Evolutionary conservation across 108 stramenopile species (phyloP), one percentile per base, ranked within the genome.

Genomic region (Craspedostauros australis): DNA sequence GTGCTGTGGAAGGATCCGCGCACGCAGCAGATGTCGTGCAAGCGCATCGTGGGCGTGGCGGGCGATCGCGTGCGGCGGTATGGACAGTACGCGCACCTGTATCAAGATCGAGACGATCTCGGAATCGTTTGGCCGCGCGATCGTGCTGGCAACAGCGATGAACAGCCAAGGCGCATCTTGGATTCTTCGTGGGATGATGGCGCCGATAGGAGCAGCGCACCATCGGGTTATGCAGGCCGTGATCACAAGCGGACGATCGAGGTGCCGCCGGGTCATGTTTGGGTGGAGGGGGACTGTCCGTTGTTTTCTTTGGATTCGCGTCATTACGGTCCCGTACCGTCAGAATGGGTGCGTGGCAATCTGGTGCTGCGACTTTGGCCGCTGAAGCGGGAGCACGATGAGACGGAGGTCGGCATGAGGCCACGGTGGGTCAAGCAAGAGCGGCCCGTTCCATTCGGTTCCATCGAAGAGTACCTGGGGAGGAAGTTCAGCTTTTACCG

Each of bases 201-300:
- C 38, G 20, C 39, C 12, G 2, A 15, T n/a, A 8, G 27, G 24
- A 28, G 4, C 16, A 25, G 9, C 11, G 33, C 45, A 28, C 5
- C 36, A 7, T 19, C 5, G 26, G 46, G 46, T 25, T 43, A 30
- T 31, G 19, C 42, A 28, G 48, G 28, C 25, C 31, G 19, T 11
- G 32, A 40, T 29, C 19, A 48, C 19, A 20, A 22, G 16, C 20
- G 60, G 22, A 64, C 47, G 11, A 51, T 80, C 19, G 62, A 54
- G 23, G 86, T 96, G 1, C 93, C 93, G 8, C 34, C 58, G 20
- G 71, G 82, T 26, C 92, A 91, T 54, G 80, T 96, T 9, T 97
- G 95, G 95, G 37, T 97, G 4, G 95, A 96, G 71, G 95, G 93
- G 5, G 96, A 97, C 52, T 93, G 93, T 73, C 91, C 92, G 14